Conservation (phyloP, 2,329 filamentous ascomycete species). For the Aspergillus ochraceus region DNA sequence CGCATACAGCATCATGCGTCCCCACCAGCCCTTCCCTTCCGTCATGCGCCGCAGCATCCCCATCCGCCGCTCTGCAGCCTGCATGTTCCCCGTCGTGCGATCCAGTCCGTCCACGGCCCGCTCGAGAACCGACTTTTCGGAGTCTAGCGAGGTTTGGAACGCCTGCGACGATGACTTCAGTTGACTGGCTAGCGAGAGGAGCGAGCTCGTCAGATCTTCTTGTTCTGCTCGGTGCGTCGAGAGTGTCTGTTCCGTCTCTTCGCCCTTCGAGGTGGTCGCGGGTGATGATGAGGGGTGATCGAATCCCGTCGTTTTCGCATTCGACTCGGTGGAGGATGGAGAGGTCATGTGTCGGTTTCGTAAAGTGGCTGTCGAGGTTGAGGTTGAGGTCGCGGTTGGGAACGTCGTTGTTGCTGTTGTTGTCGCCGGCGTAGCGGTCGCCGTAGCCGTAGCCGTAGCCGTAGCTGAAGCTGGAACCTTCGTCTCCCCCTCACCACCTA, state of each 20-base stretch:
- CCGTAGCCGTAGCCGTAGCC: neutral
- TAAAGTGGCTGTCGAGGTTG: conserved; percentile 20
- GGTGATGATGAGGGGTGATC: conserved; percentile 6
- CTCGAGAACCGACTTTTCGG: conserved; percentile 70
- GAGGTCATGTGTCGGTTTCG: conserved; percentile 25
- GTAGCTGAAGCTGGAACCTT: neutral
- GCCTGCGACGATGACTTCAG: conserved; percentile 73
- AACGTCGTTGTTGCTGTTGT: conserved; percentile 9
- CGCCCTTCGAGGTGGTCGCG: conserved; percentile 18
- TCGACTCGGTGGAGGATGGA: neutral
- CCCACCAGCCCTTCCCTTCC: conserved; percentile 86
- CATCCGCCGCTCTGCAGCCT: conserved; percentile 75
- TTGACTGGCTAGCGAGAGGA: conserved; percentile 75
- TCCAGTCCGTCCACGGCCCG: conserved; percentile 74
- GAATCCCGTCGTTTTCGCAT: conserved; percentile 5
- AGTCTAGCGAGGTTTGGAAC: conserved; percentile 71
- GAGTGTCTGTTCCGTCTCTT: conserved; percentile 68
- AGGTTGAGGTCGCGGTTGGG: conserved; percentile 5
- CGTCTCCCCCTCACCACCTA: neutral
- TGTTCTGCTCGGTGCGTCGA: conserved; percentile 78
- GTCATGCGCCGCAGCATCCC: conserved; percentile 74
- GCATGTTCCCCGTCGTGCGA: conserved; percentile 72
- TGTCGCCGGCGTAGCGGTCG: conserved; percentile 9
- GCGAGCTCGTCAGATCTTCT: conserved; percentile 75
- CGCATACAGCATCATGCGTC: conserved; percentile 76